Evolutionary conservation across 2,329 filamentous ascomycete species (phyloP), one percentile per base, ranked within the genome.

Genomic region (Diaporthe batatas): DNA sequence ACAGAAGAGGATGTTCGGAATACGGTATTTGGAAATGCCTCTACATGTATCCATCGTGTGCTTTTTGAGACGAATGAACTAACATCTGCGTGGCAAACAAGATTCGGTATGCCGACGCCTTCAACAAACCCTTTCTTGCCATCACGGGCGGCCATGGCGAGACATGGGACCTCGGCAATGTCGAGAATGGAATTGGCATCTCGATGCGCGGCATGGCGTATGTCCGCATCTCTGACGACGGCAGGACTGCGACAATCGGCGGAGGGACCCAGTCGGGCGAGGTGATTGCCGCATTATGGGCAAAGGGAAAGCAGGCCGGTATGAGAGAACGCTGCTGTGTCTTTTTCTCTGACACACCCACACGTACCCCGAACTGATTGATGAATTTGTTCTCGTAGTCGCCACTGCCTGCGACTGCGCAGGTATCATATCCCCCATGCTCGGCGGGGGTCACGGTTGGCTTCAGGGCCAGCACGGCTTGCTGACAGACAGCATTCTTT

Each of bases 181-280:
- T 76, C 6, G 72, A 71, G 39, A 62, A 76, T 57, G 75, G 76
- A 14, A 76, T 78, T 34, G 75, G 77, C 39, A 76, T 79, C n/a
- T 77, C 78, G 23, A 70, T 78, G 25, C 77, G 79, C 29, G 49
- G 73, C 36, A 68, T 83, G 32, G 78, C 77, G 55, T 68, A 76
- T 6, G 71, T 82, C 39, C 74, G 55, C 10, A 71, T 83, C 10
- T 75, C 78, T 2, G 51, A 73, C 18, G 77, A 81, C 72, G 80
- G 80, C 7, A 72, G 74, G 3, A 77, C 75, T 10, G 81, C 78
- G 10, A 80, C 74, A 0, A 76, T 82, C 57, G 81, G 78, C 7
- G 81, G 79, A 10, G 81, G 82, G 8, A 75, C 77, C 14, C 77
- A 75, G 23, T 76, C 77, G 8, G 78, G 79, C 53, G 74, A 79